Evolutionary conservation across 1,284 basidiomycete species (phyloP).

Genomic region (Tranzscheliella williamsii): DNA sequence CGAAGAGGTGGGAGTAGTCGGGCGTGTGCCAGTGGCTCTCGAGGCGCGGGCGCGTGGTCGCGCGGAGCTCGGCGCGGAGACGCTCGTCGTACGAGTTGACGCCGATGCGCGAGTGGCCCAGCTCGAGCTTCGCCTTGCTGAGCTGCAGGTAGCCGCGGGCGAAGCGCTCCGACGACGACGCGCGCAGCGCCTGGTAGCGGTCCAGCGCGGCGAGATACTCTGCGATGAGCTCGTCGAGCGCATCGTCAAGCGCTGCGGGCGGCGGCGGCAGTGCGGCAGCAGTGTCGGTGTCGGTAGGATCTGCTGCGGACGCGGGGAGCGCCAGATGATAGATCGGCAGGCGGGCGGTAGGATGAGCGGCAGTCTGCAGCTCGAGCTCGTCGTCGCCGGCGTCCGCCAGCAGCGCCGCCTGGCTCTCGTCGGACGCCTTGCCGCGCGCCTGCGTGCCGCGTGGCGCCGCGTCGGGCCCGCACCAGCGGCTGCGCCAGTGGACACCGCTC

Average conservation of each 20-base stretch:
- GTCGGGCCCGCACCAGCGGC: slow-evolving; percentile 4
- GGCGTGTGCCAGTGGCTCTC: no score
- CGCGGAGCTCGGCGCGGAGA: slow-evolving; percentile 9
- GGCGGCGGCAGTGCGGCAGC: neutral
- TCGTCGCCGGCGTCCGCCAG: neutral
- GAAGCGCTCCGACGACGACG: slow-evolving; percentile 1
- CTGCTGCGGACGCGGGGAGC: slow-evolving; percentile 6
- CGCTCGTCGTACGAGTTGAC: slow-evolving; percentile 40
- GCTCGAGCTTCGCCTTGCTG: slow-evolving; percentile 40
- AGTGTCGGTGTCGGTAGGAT: neutral
- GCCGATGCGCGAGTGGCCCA: slow-evolving; percentile 26
- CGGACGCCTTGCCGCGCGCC: neutral
- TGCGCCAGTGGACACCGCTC: slow-evolving; percentile 21
- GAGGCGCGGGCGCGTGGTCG: neutral
- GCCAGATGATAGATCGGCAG: slow-evolving; percentile 27
- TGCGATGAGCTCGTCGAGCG: slow-evolving; percentile 16
- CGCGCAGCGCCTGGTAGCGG: slow-evolving; percentile 17
- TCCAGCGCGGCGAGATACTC: slow-evolving; percentile 42
- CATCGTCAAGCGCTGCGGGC: neutral
- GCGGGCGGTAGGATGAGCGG: neutral
- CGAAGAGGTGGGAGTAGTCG: neutral
- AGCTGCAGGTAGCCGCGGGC: slow-evolving; percentile 31
- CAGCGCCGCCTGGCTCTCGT: neutral
- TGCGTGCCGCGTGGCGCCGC: neutral
- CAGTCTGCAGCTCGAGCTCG: slow-evolving; percentile 6